phyloP scores from a whole-genome alignment of 495 filamentous ascomycete species.

The Podospora tetraspora region DNA sequence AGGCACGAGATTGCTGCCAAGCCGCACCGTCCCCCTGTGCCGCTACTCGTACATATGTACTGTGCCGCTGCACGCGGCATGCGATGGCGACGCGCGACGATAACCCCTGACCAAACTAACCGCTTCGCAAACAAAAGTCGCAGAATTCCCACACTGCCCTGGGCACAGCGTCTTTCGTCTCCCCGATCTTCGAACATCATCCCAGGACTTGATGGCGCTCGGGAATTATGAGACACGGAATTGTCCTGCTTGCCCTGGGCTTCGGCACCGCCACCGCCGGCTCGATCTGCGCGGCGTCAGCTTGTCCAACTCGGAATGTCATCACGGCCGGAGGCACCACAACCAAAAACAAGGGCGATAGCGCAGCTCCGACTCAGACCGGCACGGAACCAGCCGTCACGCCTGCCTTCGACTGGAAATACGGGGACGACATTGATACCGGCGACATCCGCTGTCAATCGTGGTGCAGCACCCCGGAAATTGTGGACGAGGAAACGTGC shows the following conservation, averaged over 20 bases:
- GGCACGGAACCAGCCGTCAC: background rate
- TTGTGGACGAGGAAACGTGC: background rate
- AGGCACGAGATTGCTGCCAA: background rate
- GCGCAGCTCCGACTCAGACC: no score
- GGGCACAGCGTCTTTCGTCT: background rate
- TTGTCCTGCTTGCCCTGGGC: background rate
- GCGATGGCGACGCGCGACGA: background rate
- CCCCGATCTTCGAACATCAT: background rate
- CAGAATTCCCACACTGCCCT: background rate
- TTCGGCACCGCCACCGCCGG: background rate
- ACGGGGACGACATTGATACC: background rate
- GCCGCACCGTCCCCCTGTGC: background rate
- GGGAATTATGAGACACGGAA: background rate
- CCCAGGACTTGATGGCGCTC: background rate
- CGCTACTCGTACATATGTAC: background rate
- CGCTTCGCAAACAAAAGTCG: background rate
- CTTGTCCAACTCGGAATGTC: background rate
- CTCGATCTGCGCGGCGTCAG: background rate
- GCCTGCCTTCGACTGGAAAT: background rate
- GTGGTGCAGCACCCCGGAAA: background rate
- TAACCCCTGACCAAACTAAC: background rate
- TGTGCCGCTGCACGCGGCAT: background rate
- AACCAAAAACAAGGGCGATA: background rate
- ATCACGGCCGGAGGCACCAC: background rate
- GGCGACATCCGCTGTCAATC: background rate